Evolutionary conservation across 1,284 basidiomycete species (phyloP), one percentile per base, ranked within the genome.

Genomic region (Cystobasidium sp.): DNA sequence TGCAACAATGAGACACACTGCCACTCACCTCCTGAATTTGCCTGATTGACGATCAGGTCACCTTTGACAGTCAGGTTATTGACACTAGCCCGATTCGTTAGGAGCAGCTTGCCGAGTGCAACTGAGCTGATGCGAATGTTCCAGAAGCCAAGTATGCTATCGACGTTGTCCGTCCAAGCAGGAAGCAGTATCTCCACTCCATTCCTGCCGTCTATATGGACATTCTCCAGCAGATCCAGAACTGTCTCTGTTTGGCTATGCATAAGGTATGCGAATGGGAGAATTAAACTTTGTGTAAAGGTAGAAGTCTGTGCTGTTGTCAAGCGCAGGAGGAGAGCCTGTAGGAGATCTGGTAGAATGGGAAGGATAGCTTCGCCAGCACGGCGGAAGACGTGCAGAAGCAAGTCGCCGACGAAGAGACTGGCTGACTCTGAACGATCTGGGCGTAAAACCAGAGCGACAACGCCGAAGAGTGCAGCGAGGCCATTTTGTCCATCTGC

Each of bases 111-210:
- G 61, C 88, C 88, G 62, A 99, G 84, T 0, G 90, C 95, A 63
- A 97, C 84, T 24, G 88, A 90, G 82, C 92, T 85, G 93, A 94
- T 87, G 46, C 92, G 88, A 16, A 89, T 88, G 22, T 92, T 90
- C 94, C 94, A 97, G 82, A 91, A 93, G 46, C 96, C 95, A 80
- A 94, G 92, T 85, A 98, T 91, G 7, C 91, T 93, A 82, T 93
- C 92, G 37, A 91, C 90, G 79, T 93, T 94, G 81, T 98, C 95
- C 80, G 91, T 92, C 96, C 96, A 98, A 0, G 90, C 90, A 72
- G 89, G 87, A 51, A 96, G 86, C 24, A 99, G 85, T 55, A 97
- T 87, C 77, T 93, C 89, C 16, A 98, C 86, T 0, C 88, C 88
- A 9, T 86, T 86, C 18, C 87, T 85, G 55, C 75, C 77, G 18